Base-by-base conservation (phyloP, 331 rosid species). In the Acacia pycnantha region DNA sequence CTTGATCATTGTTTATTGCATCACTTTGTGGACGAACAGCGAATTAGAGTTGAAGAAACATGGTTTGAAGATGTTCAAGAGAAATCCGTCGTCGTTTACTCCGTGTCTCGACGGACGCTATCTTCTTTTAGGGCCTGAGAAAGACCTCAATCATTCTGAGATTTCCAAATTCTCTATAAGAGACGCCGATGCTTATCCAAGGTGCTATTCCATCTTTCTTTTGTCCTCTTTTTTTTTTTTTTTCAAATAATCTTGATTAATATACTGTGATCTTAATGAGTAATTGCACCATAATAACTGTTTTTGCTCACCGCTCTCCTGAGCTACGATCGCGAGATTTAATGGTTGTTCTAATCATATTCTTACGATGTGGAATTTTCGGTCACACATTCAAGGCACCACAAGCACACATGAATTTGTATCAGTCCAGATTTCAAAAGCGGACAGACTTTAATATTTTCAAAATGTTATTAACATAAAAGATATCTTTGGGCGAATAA, bases 31-130 rank as follows among this genome's bases (percentile, higher is more conserved):
- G 81, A 50, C 56, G 65, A 64, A 82, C 74, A 91, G 96, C 24
- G 98, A 95, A 37, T 58, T 95, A 40, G 97, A 95, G 80, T 83
- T 95, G 67, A 85, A 68, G 40, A 86, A 92, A 77, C 99, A 95
- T 41, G 98, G 99, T 51, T 82, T 95, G 89, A 93, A 88, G 92
- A 81, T 93, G 69, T 85, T 95, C 83, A 92, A 82, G 88, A 88
- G 98, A 86, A 92, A 80, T 86, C 97, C 98, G 6, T 89, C 98
- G 41, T 95, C 99, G 50, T 91, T 95, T 79, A 95, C 97, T 70
- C 99, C 99, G 2, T 93, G 98, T 87, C 88, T 95, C 66, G 98
- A 92, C 33, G 98, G 99, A 53, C 87, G 92, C 0, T 93, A 92
- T 86, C 99, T 95, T 82, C 92, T 95, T 24, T 74, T 93, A 40